Percentiles rank a stretch among this genome's conserved stretches.
Conservation (phyloP, 106 monocot genomes). For the Vanilla planifolia region DNA sequence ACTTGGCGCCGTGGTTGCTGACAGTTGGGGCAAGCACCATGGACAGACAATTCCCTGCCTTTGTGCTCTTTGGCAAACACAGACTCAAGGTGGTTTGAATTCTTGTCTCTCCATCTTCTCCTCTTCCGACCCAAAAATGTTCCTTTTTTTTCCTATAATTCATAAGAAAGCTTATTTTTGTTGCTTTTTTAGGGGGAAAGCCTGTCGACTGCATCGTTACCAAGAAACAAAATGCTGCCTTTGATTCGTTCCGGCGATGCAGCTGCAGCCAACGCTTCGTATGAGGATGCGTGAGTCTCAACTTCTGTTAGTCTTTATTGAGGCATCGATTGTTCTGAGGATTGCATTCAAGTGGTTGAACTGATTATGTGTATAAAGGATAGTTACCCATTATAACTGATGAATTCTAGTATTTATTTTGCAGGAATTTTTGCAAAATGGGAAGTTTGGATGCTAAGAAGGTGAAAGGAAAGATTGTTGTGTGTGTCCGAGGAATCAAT, state of each 20-base stretch:
- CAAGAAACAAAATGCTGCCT: constrained; percentile 14
- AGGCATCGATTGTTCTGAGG: too few species aligned
- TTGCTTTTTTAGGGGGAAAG: constrained; percentile 38
- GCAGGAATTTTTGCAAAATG: constrained; percentile 21
- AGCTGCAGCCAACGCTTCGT: constrained; percentile 12
- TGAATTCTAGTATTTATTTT: too few species aligned
- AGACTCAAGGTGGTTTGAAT: constrained; percentile 22
- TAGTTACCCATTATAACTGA: too few species aligned
- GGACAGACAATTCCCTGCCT: constrained; percentile 38
- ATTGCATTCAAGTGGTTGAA: too few species aligned
- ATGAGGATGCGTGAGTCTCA: constrained; percentile 26
- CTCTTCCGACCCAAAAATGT: too few species aligned
- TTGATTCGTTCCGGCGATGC: constrained; percentile 33
- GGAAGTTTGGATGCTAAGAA: constrained; percentile 26
- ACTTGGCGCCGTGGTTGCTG: constrained; percentile 52
- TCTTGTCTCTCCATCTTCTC: too few species aligned
- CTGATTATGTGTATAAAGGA: too few species aligned
- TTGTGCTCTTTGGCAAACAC: constrained; percentile 11
- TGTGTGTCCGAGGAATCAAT: constrained; percentile 23
- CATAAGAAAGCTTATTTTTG: background rate
- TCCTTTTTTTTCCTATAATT: background rate
- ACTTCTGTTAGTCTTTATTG: too few species aligned
- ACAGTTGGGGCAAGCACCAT: constrained; percentile 58
- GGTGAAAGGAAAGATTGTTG: constrained; percentile 48
- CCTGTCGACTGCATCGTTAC: constrained; percentile 8